Evolutionary conservation across 1,284 basidiomycete species (phyloP), one percentile per base, ranked within the genome.

Genomic region (Xerocomus nothofagi): DNA sequence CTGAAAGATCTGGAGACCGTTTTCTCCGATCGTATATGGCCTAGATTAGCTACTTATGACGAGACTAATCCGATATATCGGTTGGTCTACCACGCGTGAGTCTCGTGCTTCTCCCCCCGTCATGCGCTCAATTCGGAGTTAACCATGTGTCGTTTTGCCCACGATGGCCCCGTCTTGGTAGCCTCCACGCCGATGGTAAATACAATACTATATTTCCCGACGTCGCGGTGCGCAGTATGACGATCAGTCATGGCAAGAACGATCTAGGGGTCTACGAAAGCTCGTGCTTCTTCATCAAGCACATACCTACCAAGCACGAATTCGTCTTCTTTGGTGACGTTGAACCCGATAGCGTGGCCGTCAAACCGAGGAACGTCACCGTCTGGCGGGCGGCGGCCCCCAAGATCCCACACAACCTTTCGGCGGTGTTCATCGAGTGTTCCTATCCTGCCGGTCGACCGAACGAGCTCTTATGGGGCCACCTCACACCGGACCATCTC

Each of bases 281-380:
- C 24, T 72, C 84, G 2, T 91, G 88, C 9, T 93, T 86, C 70
- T 91, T 91, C 64, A 65, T 93, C 54, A 78, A 80, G 11, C 80
- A 90, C 61, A 73, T 84, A 46, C 62, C 73, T 17, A 76, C 75
- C 27, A 63, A 66, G 3, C 75, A 73, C 41, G 85, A 91, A 60
- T 82, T 91, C 54, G 73, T 93, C 36, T 93, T 93, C 69, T 91
- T 92, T 56, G 91, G 91, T 11, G 88, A 91, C 67, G 85, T 90
- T 45, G 86, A 90, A 59, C 84, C 88, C 5, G 91, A 93, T 68
- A 77, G 77, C 40, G 58, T 91, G 31, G 75, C 87, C 8, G 44
- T 68, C 12, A 65, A 71, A 6, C 84, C 84, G 2, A 76, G 69
- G 33, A 91, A 81, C 23, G 72, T 73, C 29, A 68, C 75, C 37